These are phyloP conservation scores for Phytophthora palmivora DNA, from an alignment of 352 stramenopile genomes.

Conservation along the genomic window DNA sequence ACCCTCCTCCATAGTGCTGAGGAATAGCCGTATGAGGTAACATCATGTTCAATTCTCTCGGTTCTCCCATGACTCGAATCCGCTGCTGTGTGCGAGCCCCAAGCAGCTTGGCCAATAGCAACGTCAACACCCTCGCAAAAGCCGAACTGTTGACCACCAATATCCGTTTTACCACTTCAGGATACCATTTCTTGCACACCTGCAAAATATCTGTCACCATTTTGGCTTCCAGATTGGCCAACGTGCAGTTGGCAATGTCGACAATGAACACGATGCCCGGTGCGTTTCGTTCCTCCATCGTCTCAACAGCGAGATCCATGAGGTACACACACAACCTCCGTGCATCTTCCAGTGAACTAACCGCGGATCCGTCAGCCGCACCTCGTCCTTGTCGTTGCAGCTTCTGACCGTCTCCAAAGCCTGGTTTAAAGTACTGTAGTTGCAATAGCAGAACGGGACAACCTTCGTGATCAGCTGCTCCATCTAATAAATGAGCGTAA, in stretches of 20 bases:
- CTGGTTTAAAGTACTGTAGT: constrained; percentile 69
- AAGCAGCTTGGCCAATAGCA: constrained; percentile 60
- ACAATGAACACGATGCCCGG: constrained; percentile 76
- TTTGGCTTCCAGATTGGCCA: constrained; percentile 63
- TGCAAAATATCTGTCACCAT: constrained; percentile 72
- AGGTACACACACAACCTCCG: constrained; percentile 76
- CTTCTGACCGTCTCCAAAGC: constrained; percentile 60
- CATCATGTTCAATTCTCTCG: constrained; percentile 57
- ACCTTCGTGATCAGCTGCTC: constrained; percentile 53
- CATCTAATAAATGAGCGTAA: constrained; percentile 74
- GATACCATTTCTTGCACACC: constrained; percentile 70
- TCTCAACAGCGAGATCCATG: constrained; percentile 75
- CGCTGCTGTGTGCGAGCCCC: constrained; percentile 54
- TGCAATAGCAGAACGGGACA: constrained; percentile 69
- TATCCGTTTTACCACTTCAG: constrained; percentile 64
- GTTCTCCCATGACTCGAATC: constrained; percentile 56
- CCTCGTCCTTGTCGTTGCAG: constrained; percentile 63
- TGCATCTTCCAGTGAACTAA: constrained; percentile 72
- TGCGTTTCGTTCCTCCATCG: constrained; percentile 71
- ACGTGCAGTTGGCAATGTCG: constrained; percentile 57
- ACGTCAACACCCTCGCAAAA: constrained; percentile 58
- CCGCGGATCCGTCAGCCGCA: constrained; percentile 55
- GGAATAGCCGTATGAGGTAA: constrained; percentile 57
- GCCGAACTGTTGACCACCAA: constrained; percentile 72
- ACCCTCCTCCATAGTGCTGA: constrained; percentile 68